Base-by-base conservation (phyloP, 2,329 filamentous ascomycete genomes). In the Hypomyces perniciosus region DNA sequence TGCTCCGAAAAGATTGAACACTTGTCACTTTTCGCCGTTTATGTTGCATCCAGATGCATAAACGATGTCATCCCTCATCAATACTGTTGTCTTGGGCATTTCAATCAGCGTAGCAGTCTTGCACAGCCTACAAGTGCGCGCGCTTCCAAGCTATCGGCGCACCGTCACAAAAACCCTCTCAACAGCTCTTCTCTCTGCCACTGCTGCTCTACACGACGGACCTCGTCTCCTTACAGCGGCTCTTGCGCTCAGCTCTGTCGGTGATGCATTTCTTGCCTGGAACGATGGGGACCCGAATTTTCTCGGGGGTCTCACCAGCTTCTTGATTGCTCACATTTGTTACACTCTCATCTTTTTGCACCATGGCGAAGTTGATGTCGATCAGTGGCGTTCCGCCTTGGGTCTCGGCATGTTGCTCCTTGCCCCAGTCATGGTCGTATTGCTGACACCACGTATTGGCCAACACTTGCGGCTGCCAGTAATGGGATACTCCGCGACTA, bases 191-290 rank as follows among this genome's bases (percentile, higher is more conserved):
- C 59, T 70, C 6, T 59, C 65, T 2, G 39, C 55, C 2, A 42
- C 61, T 12, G 55, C 57, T 2, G 48, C 47, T 12, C 38, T 57
- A 1, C 51, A 51, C n/a, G 43, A 52, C 9, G 54, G 54, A 1
- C 56, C 61, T 1, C 44, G 40, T 13, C 59, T 60, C 4, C 57
- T 69, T 1, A 49, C 58, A 1, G 51, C 50, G 0, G 67, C 66
- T 1, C 60, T 68, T 8, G 62, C 57, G 0, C 58, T 69, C 30
- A 62, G 65, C 5, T 56, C 67, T 2, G 9, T 62, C 5, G 68
- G 68, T n/a, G 68, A 70, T 35, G 64, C 64, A 3, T 68, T 69
- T 50, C 62, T 70, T 5, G 63, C 68, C 1, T 67, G 62, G 62
- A 61, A 65, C 26, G 27, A 44, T 12, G 61, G 62, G 38, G 65